Base-by-base conservation (phyloP, 2,329 filamentous ascomycete species). In the Aureobasidium sp. region DNA sequence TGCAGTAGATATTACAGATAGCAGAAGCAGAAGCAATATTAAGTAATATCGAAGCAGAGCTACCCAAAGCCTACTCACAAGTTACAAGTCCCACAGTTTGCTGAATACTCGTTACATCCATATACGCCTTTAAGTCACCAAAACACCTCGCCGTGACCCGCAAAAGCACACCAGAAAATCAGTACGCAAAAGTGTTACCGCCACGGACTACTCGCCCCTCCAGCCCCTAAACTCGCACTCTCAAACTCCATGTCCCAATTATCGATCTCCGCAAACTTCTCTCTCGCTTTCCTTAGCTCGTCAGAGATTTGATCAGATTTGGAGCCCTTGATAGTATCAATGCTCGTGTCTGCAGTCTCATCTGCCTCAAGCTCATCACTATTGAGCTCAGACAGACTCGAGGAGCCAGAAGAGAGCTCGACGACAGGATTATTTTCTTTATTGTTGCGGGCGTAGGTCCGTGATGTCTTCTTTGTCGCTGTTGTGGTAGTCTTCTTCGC, bases 201-300 rank as follows among this genome's bases (percentile, higher is more conserved):
- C 69, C 74, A 77, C 3, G 76, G 75, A 67, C 75, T 77, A 39
- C 74, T 76, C 4, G 12, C 47, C 10, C 64, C 70, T 26, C 70
- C 71, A 17, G 15, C 27, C 24, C 57, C 57, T 37, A 76, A 72
- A 59, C 75, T 79, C 65, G 79, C 75, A 59, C 74, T 79, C 70
- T 80, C 79, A 68, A 81, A 81, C 51, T 80, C 78, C 70, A 81
- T 73, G 63, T 80, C 78, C 72, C 78, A 81, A 27, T 75, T 69
- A 67, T 81, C 79, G 5, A 81, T 74, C 61, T 80, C 78, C 29
- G 73, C 76, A 65, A 81, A 81, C 66, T 79, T 80, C 66, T 75
- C 74, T 65, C 74, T 75, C 29, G 77, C 76, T 1, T 71, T 75
- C 64, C 74, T 73, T 39, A 81, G 68, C 66, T 77, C 75, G 29